These are phyloP conservation scores for Psilocybe azurescens DNA, from an alignment of 768 basidiomycete species.

Conservation along the genomic window DNA sequence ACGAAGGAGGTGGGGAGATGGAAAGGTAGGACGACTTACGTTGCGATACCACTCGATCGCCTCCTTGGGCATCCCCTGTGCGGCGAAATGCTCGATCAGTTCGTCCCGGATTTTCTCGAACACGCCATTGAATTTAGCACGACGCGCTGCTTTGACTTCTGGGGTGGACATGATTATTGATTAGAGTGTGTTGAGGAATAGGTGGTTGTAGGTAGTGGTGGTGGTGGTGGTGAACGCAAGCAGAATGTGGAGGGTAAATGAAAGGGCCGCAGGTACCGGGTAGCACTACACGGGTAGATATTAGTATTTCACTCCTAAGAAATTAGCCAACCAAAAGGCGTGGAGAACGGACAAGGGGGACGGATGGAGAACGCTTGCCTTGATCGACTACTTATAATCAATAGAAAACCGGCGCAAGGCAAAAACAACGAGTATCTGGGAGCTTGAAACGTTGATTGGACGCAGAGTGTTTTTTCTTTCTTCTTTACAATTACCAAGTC, in stretches of 20 bases:
- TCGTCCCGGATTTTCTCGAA: conserved; percentile 79
- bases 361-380: not conserved
- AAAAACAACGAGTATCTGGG: not conserved
- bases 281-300: not conserved
- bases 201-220: conserved; percentile 5
- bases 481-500: not conserved
- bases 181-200: not conserved
- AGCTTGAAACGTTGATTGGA: not conserved
- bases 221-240: not conserved
- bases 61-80: conserved; percentile 82
- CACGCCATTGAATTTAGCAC: conserved; percentile 72
- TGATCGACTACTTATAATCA: not conserved
- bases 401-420: not conserved
- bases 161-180: conserved; percentile 18
- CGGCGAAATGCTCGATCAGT: conserved; percentile 69
- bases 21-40: conserved; percentile 47
- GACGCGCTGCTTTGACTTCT: conserved; percentile 48
- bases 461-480: not conserved
- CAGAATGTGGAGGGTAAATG: not conserved
- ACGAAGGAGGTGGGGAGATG: no score
- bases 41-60: conserved; percentile 85
- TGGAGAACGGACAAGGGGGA: conserved; percentile 1
- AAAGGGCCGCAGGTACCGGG: conserved; percentile 1
- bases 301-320: conserved; percentile 3
- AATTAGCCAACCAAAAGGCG: conserved; percentile 4